These are phyloP conservation scores for Parsonsia alboflavescens DNA, from an alignment of 257 asterid species.

Conservation along the genomic window DNA sequence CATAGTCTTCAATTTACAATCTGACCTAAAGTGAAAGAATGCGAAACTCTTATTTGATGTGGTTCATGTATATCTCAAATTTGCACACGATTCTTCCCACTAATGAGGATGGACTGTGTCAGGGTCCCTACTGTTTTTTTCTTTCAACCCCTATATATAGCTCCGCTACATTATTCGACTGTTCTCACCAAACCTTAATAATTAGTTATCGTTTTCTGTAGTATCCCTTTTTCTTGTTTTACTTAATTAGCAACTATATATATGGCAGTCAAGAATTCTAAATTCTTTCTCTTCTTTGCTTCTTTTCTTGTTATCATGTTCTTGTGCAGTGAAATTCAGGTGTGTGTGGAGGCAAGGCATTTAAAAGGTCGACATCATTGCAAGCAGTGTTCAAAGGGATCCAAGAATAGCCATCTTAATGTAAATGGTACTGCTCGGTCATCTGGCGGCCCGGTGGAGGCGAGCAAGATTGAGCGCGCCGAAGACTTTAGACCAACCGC, in stretches of 20 bases:
- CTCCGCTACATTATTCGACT: not conserved
- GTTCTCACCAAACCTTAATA: not conserved
- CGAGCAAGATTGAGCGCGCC: conserved; percentile 13
- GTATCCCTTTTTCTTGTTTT: not conserved
- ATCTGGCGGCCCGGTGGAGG: not conserved
- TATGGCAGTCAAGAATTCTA: conserved; percentile 9
- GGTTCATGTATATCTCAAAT: too few relatives aligned
- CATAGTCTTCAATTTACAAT: too few relatives aligned
- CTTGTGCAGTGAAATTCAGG: conserved; percentile 19
- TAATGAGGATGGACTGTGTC: conserved; percentile 14
- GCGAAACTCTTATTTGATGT: too few relatives aligned
- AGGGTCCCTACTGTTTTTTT: not conserved
- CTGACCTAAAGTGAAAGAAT: too few relatives aligned
- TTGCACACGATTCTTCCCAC: conserved; percentile 8
- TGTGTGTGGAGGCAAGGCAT: conserved; percentile 26
- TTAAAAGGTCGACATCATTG: conserved; percentile 18
- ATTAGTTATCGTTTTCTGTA: too few relatives aligned
- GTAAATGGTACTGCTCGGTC: not conserved
- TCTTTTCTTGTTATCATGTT: conserved; percentile 14
- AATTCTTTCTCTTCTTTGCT: conserved; percentile 5
- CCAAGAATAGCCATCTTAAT: not conserved
- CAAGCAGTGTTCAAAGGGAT: conserved; percentile 14
- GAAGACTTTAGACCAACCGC: conserved; percentile 28
- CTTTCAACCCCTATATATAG: conserved; percentile 2
- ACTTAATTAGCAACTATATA: too few relatives aligned